Percentiles rank a stretch among this genome's conserved stretches.
phyloP scores from a whole-genome alignment of 345 rosid genomes.

The Hibiscus syriacus region DNA sequence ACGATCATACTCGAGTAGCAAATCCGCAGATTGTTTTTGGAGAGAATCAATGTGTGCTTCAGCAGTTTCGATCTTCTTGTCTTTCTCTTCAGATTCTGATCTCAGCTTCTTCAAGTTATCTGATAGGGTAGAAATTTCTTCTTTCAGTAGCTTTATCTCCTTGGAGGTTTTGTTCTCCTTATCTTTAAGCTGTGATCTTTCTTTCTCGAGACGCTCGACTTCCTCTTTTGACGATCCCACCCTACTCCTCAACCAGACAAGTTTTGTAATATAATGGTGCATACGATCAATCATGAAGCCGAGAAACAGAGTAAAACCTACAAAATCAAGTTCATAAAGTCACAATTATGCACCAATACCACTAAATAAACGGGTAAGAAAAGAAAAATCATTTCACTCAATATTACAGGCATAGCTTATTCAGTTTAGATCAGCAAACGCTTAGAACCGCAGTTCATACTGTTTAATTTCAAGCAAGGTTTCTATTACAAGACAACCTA shows the following conservation, averaged over 20 bases:
- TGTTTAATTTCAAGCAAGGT: not conserved
- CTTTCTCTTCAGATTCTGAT: constrained; percentile 59
- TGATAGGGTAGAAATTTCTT: constrained; percentile 36
- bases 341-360: constrained; percentile 1
- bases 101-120: constrained; percentile 60
- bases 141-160: constrained; percentile 49
- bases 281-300: constrained; percentile 80
- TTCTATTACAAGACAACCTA: not conserved
- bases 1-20: constrained; percentile 79
- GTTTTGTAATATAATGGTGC: constrained; percentile 74
- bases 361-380: not conserved
- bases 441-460: not conserved
- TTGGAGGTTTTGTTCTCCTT: constrained; percentile 57
- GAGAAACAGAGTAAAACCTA: constrained; percentile 80
- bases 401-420: not conserved
- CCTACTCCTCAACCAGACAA: constrained; percentile 45
- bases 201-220: constrained; percentile 51
- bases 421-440: not conserved
- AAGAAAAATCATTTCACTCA: not conserved
- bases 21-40: constrained; percentile 78
- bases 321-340: constrained; percentile 23
- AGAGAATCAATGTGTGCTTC: constrained; percentile 73
- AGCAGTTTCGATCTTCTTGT: constrained; percentile 62
- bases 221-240: constrained; percentile 61
- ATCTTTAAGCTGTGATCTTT: constrained; percentile 48